These are phyloP conservation scores for Iberis amara DNA, from an alignment of 441 rosid genomes.

Conservation along the genomic window DNA sequence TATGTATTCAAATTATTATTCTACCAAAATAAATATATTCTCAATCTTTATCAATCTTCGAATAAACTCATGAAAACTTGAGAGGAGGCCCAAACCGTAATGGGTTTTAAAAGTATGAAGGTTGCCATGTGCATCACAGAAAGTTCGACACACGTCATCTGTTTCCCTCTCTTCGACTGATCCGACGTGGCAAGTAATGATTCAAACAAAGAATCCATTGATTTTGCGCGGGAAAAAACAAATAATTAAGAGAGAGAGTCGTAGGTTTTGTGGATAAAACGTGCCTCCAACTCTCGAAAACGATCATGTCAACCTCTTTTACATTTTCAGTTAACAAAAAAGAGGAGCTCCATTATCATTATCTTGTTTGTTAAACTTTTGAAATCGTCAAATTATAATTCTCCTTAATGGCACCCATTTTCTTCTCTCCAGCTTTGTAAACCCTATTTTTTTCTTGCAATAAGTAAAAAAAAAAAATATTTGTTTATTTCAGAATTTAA, in stretches of 20 bases:
- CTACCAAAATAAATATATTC: no score
- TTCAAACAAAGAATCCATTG: no score
- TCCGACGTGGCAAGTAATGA: no score
- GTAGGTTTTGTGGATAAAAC: neutral
- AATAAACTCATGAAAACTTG: no score
- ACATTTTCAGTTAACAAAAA: neutral
- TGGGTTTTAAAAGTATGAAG: no score
- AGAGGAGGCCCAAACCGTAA: no score
- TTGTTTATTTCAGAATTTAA: neutral
- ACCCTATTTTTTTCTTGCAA: neutral
- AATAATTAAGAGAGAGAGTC: neutral
- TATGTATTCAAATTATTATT: no score
- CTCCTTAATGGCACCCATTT: slow-evolving; percentile 22
- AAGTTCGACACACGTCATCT: no score
- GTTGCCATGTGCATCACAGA: no score
- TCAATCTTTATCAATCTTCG: no score
- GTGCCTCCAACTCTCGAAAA: slow-evolving; percentile 24
- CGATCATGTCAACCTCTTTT: slow-evolving; percentile 16
- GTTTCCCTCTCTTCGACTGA: no score
- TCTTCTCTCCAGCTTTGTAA: slow-evolving; percentile 21
- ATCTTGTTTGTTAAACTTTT: slow-evolving; percentile 4
- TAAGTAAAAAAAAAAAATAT: neutral
- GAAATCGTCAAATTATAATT: slow-evolving; percentile 18
- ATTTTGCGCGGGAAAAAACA: no score
- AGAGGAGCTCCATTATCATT: slow-evolving; percentile 22